Conservation (phyloP, 2,329 filamentous ascomycete species). For the Aspergillus texensis region DNA sequence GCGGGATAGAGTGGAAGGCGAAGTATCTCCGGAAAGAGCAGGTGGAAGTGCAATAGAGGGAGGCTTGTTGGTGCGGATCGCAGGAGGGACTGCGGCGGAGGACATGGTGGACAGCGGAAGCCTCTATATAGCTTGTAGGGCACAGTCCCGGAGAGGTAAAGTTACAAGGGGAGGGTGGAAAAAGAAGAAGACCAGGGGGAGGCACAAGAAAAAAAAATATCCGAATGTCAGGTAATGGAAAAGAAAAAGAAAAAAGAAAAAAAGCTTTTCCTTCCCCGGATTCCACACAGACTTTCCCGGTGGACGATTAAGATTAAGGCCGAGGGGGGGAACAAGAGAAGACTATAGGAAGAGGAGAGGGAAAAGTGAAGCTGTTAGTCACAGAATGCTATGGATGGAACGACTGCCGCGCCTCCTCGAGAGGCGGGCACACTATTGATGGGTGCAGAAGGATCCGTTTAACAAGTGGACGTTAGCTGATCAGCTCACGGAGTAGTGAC, state of each 20-base stretch:
- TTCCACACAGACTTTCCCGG: constrained; percentile 27
- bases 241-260: constrained; percentile 5
- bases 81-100: constrained; percentile 27
- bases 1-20: constrained; percentile 27
- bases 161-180: constrained; percentile 15
- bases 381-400: constrained; percentile 30
- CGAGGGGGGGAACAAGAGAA: constrained; percentile 16
- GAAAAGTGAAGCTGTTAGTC: constrained; percentile 39
- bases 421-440: constrained; percentile 19
- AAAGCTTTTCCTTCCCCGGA: constrained; percentile 34
- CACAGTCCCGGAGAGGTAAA: constrained; percentile 14
- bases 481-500: neutral
- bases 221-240: constrained; percentile 8
- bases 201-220: constrained; percentile 15
- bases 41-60: constrained; percentile 25
- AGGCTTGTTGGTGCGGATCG: constrained; percentile 29
- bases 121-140: constrained; percentile 25
- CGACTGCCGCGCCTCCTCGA: constrained; percentile 12
- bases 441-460: neutral
- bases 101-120: constrained; percentile 31
- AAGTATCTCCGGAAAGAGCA: constrained; percentile 23
- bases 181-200: constrained; percentile 2
- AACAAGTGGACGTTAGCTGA: constrained; percentile 5
- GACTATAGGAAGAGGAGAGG: constrained; percentile 20
- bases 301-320: constrained; percentile 20